A percentile compares a stretch with the other conserved stretches of the same genome.
phyloP scores from a whole-genome alignment of 2,329 filamentous ascomycete genomes.

The Chaetothyriales sp. region DNA sequence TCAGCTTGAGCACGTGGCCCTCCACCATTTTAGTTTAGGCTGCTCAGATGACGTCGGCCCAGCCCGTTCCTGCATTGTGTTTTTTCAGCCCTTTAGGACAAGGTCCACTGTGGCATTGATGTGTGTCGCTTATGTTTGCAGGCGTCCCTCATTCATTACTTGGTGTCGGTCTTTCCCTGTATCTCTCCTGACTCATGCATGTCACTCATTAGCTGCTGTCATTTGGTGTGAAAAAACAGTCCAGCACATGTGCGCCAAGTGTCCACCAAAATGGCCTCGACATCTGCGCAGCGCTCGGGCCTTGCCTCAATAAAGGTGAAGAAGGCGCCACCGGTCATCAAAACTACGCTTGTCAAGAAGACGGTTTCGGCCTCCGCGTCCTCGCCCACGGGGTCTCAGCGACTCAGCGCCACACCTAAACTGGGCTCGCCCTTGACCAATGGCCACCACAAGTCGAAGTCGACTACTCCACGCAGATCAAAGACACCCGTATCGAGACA shows the following conservation, averaged over 20 bases:
- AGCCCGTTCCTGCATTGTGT: not conserved
- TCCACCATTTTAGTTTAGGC: not conserved
- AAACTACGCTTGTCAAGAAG: constrained; percentile 9
- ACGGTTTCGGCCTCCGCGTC: not conserved
- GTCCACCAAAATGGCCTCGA: not conserved
- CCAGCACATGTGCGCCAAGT: not conserved
- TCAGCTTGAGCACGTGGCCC: not conserved
- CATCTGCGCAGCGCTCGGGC: constrained; percentile 5
- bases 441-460: constrained; percentile 4
- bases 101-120: not conserved
- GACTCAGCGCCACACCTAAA: not conserved
- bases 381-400: not conserved
- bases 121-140: not conserved
- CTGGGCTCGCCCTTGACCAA: constrained; percentile 1
- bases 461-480: constrained; percentile 9
- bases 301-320: constrained; percentile 11
- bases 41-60: not conserved
- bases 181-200: not conserved
- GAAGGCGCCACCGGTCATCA: constrained; percentile 11
- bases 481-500: constrained; percentile 12
- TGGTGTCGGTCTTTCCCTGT: not conserved
- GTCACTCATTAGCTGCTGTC: not conserved
- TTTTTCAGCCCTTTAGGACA: not conserved
- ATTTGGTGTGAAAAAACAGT: not conserved
- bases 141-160: not conserved